Percentiles rank a stretch among this genome's conserved stretches.
Evolutionary conservation across 163 green algal species (phyloP).

Genomic region (Volvox carteri): DNA sequence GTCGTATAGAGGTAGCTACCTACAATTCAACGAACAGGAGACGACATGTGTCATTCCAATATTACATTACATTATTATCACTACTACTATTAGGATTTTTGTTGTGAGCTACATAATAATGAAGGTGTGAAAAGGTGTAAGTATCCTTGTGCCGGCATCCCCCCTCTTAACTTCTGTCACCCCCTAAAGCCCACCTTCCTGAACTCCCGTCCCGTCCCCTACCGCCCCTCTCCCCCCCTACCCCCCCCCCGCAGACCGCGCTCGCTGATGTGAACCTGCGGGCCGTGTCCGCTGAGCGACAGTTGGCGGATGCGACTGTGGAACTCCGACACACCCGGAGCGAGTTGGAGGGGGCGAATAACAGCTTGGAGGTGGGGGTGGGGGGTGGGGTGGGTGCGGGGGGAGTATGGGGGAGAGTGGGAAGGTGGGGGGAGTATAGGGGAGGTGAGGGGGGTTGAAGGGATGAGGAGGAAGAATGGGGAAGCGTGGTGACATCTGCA

Average conservation of each 20-base stretch:
- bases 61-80: too few relatives aligned
- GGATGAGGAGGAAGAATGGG: background rate
- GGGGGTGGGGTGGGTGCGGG: background rate
- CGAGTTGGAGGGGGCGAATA: slow-evolving; percentile 6
- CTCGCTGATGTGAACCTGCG: slow-evolving; percentile 38
- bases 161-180: too few relatives aligned
- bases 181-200: too few relatives aligned
- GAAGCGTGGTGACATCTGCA: background rate
- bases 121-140: too few relatives aligned
- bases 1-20: too few relatives aligned
- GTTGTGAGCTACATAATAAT: too few relatives aligned
- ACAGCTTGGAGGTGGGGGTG: background rate
- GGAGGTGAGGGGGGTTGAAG: background rate
- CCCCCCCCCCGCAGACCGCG: background rate
- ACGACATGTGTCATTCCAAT: too few relatives aligned
- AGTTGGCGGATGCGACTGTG: background rate
- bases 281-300: slow-evolving; percentile 13
- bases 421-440: too few relatives aligned
- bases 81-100: too few relatives aligned
- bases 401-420: too few relatives aligned
- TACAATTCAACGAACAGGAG: too few relatives aligned
- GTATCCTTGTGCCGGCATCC: too few relatives aligned
- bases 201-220: background rate
- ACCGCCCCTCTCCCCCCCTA: background rate
- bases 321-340: background rate